These are phyloP conservation scores for Sphaerulina vaccinii DNA, from an alignment of 2,329 filamentous ascomycete species.

Conservation along the genomic window DNA sequence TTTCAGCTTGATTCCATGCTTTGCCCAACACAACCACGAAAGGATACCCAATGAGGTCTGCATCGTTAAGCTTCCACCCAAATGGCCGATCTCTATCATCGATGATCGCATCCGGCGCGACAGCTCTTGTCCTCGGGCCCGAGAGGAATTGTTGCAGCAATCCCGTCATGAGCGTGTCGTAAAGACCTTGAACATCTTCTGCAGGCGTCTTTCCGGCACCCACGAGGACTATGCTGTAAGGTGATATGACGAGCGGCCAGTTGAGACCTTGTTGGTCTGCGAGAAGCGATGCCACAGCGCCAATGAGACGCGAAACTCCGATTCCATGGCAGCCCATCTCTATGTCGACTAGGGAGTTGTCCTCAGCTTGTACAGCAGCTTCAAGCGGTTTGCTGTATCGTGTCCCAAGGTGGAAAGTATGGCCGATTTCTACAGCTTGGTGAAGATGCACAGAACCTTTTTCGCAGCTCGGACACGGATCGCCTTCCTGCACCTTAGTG, in stretches of 20 bases:
- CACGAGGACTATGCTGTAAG: conserved; percentile 74
- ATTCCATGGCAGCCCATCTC: conserved; percentile 98
- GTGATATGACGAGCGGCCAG: conserved; percentile 85
- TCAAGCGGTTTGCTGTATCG: conserved; percentile 77
- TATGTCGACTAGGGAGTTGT: conserved; percentile 54
- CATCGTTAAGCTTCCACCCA: conserved; percentile 85
- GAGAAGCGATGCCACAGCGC: conserved; percentile 75
- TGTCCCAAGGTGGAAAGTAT: conserved; percentile 91
- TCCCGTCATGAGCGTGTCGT: conserved; percentile 55
- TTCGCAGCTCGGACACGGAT: conserved; percentile 70
- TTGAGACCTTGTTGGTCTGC: conserved; percentile 72
- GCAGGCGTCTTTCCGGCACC: conserved; percentile 32
- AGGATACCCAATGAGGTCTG: conserved; percentile 85
- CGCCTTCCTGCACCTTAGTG: conserved; percentile 64
- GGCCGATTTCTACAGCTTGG: conserved; percentile 82
- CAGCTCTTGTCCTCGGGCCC: conserved; percentile 10
- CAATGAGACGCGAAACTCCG: conserved; percentile 86
- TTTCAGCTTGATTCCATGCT: conserved; percentile 56
- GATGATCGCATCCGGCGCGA: conserved; percentile 59
- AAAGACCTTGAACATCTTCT: conserved; percentile 47
- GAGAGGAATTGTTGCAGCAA: conserved; percentile 1
- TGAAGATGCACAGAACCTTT: conserved; percentile 59
- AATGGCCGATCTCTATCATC: conserved; percentile 69
- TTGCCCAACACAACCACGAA: conserved; percentile 77
- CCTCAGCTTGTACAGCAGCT: conserved; percentile 55